phyloP scores from a whole-genome alignment of 805 yeast genomes.

The Debaryomyces castellii region DNA sequence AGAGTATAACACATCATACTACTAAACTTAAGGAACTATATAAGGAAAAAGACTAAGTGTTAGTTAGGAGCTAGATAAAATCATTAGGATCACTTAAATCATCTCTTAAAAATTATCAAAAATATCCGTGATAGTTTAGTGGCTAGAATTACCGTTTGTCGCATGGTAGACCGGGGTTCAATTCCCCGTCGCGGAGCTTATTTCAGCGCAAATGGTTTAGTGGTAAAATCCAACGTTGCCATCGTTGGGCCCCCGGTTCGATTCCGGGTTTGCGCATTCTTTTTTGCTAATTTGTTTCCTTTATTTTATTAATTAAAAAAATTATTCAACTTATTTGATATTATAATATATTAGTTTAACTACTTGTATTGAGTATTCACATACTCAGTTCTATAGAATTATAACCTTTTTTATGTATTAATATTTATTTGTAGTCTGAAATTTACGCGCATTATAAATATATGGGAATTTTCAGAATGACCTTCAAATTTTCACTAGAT shows the following conservation, averaged over 20 bases:
- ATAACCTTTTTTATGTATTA: no score
- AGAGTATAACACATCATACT: no score
- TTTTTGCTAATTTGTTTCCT: not conserved
- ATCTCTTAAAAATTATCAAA: no score
- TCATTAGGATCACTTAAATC: no score
- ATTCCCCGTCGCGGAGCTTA: conserved; percentile 18
- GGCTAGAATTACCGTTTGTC: conserved; percentile 21
- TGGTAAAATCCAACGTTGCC: conserved; percentile 16
- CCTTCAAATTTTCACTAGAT: conserved; percentile 1
- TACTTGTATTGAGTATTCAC: no score
- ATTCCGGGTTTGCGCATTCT: conserved; percentile 14
- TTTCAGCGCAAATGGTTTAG: conserved; percentile 13
- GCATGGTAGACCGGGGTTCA: conserved; percentile 22
- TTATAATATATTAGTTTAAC: no score
- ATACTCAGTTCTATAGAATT: no score
- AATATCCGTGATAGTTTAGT: conserved; percentile 18
- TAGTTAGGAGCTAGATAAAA: no score
- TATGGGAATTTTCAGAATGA: conserved; percentile 1
- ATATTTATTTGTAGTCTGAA: not conserved
- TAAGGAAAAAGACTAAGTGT: no score
- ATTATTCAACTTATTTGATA: no score
- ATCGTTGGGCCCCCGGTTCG: conserved; percentile 16
- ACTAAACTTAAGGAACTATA: no score
- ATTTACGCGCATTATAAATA: not conserved
- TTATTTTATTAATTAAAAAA: no score